These are phyloP conservation scores for Patellifolia procumbens DNA, from an alignment of 179 eudicot genomes.

Conservation along the genomic window DNA sequence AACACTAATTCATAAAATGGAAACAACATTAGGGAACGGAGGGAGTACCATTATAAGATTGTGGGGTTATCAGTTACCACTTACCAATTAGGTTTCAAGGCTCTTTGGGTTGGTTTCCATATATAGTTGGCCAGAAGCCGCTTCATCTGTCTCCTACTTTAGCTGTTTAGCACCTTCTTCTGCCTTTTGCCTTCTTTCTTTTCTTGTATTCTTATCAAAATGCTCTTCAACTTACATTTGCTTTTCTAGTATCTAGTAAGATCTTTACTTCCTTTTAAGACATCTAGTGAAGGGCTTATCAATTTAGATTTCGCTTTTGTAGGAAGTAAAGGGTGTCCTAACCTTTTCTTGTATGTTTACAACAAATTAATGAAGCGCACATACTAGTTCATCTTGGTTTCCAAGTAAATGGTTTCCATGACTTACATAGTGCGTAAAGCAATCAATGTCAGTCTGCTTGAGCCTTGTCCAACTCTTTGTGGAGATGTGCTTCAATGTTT, in stretches of 20 bases:
- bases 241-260: too few species aligned
- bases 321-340: too few species aligned
- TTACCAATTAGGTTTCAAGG: neutral
- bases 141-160: neutral
- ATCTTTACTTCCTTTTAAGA: too few species aligned
- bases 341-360: too few species aligned
- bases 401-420: constrained; percentile 29
- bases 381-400: constrained; percentile 43
- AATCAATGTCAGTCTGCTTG: constrained; percentile 39
- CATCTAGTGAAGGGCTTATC: too few species aligned
- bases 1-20: too few species aligned
- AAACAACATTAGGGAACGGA: too few species aligned
- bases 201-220: neutral
- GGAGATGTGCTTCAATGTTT: constrained; percentile 53
- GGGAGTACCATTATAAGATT: neutral
- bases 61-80: neutral
- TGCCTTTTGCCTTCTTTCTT: neutral
- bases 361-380: constrained; percentile 29
- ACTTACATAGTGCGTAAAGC: constrained; percentile 46
- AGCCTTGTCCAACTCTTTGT: constrained; percentile 30
- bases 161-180: neutral
- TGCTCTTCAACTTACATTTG: too few species aligned
- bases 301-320: too few species aligned
- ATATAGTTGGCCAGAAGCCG: neutral
- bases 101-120: neutral